Evolutionary conservation across 768 basidiomycete genomes (phyloP), one percentile per base, ranked within the genome.

Genomic region (Lactarius sp.): DNA sequence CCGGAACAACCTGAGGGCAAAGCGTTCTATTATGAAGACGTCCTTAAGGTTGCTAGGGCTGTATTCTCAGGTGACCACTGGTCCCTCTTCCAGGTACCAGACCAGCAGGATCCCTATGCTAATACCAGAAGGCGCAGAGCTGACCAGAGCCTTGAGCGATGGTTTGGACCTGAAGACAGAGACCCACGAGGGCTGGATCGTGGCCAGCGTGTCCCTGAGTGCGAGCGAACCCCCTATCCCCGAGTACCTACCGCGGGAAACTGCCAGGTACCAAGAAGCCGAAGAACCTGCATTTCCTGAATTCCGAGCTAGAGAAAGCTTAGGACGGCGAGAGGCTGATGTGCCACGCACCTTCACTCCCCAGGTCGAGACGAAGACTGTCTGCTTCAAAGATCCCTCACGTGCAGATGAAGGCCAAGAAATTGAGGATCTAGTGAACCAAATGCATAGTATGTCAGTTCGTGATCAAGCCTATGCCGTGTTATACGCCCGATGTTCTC

Each of bases 61-160:
- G 34, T 37, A 3, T 37, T 50, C 4, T 16, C 22, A 0, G 10
- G 10, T 0, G 7, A 22, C 4, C 47, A 22, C 4, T 22, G 49
- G 6, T 14, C 46, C 0, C n/a, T 34, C 6, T 22, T 58, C 0
- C n/a, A 34, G 0, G 0, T 50, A 2, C 20, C 37, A 0, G 47
- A 58, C 2, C 16, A 16, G 1, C 27, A 36, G 47, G 57, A 58
- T 2, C n/a, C n/a, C 0, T n/a, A n/a, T n/a, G n/a, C 33, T 8
- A 0, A 33, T 27, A 0, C 0, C 20, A 1, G 20, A 9, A 13
- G 33, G 14, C 3, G 3, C 10, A 0, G 36, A 47, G 0, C 14
- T n/a, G n/a, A n/a, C n/a, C n/a, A n/a, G 49, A 5, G 6, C 37
- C 0, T 6, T 2, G 33, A 39, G 9, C 7, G 6, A 2, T 58